phyloP scores from a whole-genome alignment of 78 protist species.

The Isochrysis galbana region DNA sequence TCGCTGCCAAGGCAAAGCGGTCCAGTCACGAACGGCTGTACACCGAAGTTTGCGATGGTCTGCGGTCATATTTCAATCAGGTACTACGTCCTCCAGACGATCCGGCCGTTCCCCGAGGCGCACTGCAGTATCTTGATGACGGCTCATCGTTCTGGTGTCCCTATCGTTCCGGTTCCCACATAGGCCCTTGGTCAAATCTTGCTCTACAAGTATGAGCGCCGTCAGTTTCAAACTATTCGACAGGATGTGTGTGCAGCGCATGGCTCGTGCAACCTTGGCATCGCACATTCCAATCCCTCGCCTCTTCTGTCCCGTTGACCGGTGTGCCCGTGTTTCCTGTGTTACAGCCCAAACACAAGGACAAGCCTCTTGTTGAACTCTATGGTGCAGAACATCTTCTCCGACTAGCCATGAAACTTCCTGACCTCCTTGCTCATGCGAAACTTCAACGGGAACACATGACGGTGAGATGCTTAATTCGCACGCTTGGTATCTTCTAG shows the following conservation, averaged over 20 bases:
- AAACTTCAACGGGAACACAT: not conserved
- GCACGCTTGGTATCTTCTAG: too few relatives aligned
- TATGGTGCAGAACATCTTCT: constrained; percentile 22
- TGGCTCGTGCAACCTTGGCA: too few relatives aligned
- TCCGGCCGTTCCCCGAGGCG: too few relatives aligned
- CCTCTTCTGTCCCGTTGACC: too few relatives aligned
- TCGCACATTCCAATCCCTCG: too few relatives aligned
- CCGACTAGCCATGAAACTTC: not conserved
- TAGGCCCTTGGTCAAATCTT: not conserved
- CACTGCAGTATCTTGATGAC: not conserved
- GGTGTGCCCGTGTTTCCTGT: too few relatives aligned
- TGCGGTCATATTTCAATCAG: not conserved
- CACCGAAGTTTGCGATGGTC: not conserved
- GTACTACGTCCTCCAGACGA: not conserved
- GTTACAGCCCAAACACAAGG: too few relatives aligned
- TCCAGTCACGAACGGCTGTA: constrained; percentile 7
- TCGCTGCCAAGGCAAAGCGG: not conserved
- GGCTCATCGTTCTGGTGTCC: too few relatives aligned
- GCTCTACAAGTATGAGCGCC: not conserved
- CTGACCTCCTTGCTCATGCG: not conserved
- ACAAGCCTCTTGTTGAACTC: not conserved
- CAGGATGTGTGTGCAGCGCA: too few relatives aligned
- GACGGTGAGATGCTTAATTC: too few relatives aligned
- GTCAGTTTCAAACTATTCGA: too few relatives aligned
- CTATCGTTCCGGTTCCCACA: too few relatives aligned